A percentile compares a stretch with the other conserved stretches of the same genome.
phyloP scores from a whole-genome alignment of 2,329 filamentous ascomycete genomes.

The Sordariomycetes sp. region DNA sequence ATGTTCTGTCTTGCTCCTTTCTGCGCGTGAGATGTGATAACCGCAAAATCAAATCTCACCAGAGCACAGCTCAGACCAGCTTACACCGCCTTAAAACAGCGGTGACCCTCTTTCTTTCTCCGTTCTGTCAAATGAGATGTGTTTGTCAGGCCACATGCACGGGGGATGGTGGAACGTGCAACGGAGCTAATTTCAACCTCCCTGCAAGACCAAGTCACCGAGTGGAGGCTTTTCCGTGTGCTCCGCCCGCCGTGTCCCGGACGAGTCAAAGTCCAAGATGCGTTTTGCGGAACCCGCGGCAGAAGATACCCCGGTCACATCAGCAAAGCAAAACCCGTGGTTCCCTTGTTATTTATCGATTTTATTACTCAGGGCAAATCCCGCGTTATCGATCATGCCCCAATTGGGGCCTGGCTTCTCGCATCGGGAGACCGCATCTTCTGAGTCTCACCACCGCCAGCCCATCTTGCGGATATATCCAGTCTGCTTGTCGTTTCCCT shows the following conservation, averaged over 20 bases:
- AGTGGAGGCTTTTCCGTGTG: not conserved
- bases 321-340: not conserved
- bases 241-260: no score
- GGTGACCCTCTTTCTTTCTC: no score
- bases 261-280: not conserved
- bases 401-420: no score
- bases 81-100: not conserved
- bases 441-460: no score
- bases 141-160: not conserved
- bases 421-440: no score
- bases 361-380: not conserved
- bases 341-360: not conserved
- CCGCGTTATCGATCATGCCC: no score
- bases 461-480: no score
- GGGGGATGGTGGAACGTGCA: no score
- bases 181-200: not conserved
- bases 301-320: not conserved
- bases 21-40: no score
- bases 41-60: no score
- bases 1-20: no score
- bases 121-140: slow-evolving; percentile 1
- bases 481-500: no score
- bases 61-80: not conserved
- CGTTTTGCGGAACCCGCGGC: not conserved
- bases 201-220: not conserved